These are phyloP conservation scores for Citrus glauca DNA, from an alignment of 345 rosid species.

Conservation along the genomic window DNA sequence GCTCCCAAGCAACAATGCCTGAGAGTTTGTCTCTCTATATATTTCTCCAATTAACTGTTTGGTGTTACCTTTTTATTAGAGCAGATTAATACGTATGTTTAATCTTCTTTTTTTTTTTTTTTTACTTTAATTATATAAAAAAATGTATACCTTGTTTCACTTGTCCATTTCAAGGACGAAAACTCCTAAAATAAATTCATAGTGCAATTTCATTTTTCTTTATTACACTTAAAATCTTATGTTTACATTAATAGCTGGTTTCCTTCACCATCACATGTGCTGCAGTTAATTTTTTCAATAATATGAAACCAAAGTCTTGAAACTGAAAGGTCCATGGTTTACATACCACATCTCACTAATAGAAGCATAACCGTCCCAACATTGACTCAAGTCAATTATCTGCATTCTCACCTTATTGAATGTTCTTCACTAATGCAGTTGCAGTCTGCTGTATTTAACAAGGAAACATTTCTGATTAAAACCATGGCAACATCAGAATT, in stretches of 20 bases:
- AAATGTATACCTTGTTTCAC: background rate
- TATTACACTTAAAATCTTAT: constrained; percentile 27
- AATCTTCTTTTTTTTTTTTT: background rate
- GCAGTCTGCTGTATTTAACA: constrained; percentile 47
- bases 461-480: constrained; percentile 19
- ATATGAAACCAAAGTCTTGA: constrained; percentile 26
- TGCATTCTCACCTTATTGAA: constrained; percentile 23
- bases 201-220: constrained; percentile 18
- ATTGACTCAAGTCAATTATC: constrained; percentile 15
- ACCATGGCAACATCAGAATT: background rate
- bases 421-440: constrained; percentile 42
- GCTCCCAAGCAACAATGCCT: background rate
- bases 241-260: constrained; percentile 30
- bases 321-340: constrained; percentile 30
- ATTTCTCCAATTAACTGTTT: constrained; percentile 1
- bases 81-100: background rate
- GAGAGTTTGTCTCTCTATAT: background rate
- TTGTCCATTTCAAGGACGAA: background rate
- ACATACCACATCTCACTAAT: constrained; percentile 34
- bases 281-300: constrained; percentile 17
- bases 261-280: constrained; percentile 21
- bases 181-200: background rate
- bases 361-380: constrained; percentile 34
- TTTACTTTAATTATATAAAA: background rate
- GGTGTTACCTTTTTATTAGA: background rate